Evolutionary conservation across 129 eudicot species (phyloP).

Genomic region (Helianthus tuberosus): DNA sequence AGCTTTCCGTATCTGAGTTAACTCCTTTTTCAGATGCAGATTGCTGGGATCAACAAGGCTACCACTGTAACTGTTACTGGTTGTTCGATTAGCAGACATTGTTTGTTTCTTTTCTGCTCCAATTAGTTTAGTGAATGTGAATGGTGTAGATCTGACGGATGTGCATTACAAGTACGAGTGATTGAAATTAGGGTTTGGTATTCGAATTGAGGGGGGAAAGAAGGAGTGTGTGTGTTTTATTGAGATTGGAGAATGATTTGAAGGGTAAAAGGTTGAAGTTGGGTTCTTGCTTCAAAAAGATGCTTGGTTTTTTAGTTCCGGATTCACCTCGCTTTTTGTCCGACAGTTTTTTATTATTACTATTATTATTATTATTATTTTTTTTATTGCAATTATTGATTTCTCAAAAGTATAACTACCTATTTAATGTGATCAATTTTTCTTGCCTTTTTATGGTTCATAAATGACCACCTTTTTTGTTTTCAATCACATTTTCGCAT

Average conservation of each 20-base stretch:
- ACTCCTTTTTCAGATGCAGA: slow-evolving; percentile 87
- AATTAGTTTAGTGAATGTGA: slow-evolving; percentile 1
- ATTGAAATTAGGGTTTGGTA: slow-evolving; percentile 32
- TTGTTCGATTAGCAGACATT: slow-evolving; percentile 50
- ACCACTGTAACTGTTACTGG: slow-evolving; percentile 30
- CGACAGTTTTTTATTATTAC: background rate
- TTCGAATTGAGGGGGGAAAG: slow-evolving; percentile 43
- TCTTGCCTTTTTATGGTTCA: background rate
- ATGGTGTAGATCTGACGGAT: slow-evolving; percentile 41
- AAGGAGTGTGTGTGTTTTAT: slow-evolving; percentile 8
- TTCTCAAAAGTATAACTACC: background rate
- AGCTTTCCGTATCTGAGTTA: slow-evolving; percentile 84
- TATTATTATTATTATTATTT: background rate
- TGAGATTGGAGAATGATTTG: background rate
- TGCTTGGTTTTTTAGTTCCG: background rate
- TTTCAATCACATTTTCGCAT: background rate
- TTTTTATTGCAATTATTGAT: background rate
- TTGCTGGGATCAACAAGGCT: slow-evolving; percentile 85
- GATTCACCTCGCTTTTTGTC: slow-evolving; percentile 16
- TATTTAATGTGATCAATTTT: background rate
- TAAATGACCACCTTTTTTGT: background rate
- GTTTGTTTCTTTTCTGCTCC: background rate
- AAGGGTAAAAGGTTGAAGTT: slow-evolving; percentile 19
- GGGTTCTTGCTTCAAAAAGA: slow-evolving; percentile 18
- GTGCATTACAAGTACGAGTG: background rate